phyloP scores from a whole-genome alignment of 805 yeast genomes.

The Cephaloascus albidus region DNA sequence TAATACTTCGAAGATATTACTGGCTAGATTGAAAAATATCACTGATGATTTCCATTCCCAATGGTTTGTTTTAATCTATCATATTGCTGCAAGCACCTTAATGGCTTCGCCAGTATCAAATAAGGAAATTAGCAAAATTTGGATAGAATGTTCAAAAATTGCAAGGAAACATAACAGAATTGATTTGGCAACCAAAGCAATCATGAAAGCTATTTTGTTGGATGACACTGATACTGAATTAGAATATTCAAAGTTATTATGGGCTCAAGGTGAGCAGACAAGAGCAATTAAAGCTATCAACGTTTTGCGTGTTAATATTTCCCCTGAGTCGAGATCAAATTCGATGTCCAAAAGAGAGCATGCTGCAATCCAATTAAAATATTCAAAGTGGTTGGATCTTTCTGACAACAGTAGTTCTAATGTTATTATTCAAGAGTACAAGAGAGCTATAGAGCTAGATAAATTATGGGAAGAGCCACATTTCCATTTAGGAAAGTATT shows the following conservation, averaged over 20 bases:
- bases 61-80: constrained; percentile 49
- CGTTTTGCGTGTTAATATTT: constrained; percentile 19
- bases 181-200: constrained; percentile 63
- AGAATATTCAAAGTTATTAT: constrained; percentile 73
- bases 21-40: constrained; percentile 12
- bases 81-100: constrained; percentile 36
- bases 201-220: constrained; percentile 47
- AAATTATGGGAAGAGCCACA: constrained; percentile 68
- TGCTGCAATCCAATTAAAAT: constrained; percentile 55
- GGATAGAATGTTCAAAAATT: constrained; percentile 50
- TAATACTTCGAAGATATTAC: not conserved
- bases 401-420: constrained; percentile 78
- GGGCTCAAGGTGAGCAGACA: constrained; percentile 85
- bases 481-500: constrained; percentile 73
- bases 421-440: constrained; percentile 63
- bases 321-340: constrained; percentile 2
- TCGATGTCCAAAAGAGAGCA: constrained; percentile 12
- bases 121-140: constrained; percentile 35
- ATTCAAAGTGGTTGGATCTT: constrained; percentile 81
- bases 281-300: constrained; percentile 67
- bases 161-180: constrained; percentile 61
- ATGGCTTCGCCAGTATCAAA: constrained; percentile 13
- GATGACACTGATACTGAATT: constrained; percentile 41
- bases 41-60: constrained; percentile 52
- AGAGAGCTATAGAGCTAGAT: constrained; percentile 44